Evolutionary conservation across 345 rosid genomes (phyloP).

Genomic region (Draba incana): DNA sequence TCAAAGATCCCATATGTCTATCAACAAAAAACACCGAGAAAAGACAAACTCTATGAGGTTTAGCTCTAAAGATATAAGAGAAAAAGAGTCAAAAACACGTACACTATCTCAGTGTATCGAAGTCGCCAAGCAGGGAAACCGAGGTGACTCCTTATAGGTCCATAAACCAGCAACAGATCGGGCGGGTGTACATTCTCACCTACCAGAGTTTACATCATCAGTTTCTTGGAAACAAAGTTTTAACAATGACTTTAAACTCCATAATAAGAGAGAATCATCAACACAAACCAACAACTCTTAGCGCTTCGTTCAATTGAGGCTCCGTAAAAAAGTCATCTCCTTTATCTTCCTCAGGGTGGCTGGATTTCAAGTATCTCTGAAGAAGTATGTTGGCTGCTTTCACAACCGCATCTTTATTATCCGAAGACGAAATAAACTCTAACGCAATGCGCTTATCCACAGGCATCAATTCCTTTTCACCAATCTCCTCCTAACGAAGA

Average conservation of each 20-base stretch:
- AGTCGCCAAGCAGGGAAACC: constrained; percentile 98
- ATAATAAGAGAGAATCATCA: neutral
- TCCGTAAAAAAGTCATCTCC: constrained; percentile 67
- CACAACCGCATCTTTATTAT: constrained; percentile 82
- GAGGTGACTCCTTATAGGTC: constrained; percentile 80
- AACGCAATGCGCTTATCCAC: constrained; percentile 47
- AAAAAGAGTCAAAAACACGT: constrained; percentile 39
- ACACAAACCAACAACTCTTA: constrained; percentile 69
- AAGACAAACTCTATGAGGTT: constrained; percentile 21
- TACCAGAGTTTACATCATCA: constrained; percentile 40
- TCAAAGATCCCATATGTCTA: constrained; percentile 89
- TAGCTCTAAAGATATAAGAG: neutral
- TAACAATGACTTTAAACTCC: neutral
- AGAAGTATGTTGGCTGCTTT: constrained; percentile 86
- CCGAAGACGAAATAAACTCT: constrained; percentile 73
- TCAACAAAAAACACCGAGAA: constrained; percentile 31
- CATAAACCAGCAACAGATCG: constrained; percentile 82
- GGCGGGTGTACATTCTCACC: constrained; percentile 76
- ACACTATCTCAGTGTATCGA: constrained; percentile 88
- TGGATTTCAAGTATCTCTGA: constrained; percentile 48
- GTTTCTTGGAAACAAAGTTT: neutral
- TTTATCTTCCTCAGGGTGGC: constrained; percentile 41
- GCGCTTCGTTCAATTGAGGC: constrained; percentile 65
- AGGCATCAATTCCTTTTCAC: constrained; percentile 38
- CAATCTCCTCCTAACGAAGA: constrained; percentile 51